Base-by-base conservation (phyloP, 495 filamentous ascomycete genomes). In the Friedmanniomyces endolithicus region DNA sequence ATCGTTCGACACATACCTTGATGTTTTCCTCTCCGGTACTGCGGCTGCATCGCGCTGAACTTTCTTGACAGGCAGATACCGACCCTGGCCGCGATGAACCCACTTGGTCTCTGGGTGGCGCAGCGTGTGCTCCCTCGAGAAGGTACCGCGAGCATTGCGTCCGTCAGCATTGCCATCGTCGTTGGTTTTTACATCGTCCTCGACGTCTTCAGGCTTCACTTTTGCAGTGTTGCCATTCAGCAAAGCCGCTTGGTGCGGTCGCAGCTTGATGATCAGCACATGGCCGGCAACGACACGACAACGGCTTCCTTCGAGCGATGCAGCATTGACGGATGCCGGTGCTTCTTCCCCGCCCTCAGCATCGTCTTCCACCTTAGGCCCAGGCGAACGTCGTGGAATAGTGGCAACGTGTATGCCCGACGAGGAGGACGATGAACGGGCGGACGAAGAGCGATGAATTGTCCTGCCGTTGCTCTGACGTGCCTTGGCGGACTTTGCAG, bases 71-170 rank as follows among this genome's bases (percentile, higher is more conserved):
- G 59, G 59, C 46, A 62, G 24, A 33, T 58, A 62, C 11, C 59
- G 44, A 0, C 59, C 59, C 35, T 62, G 59, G 17, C 59, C 59
- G 16, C 59, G 59, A 44, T 62, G 59, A n/a, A 58, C 56, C 59
- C 59, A 62, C 19, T 54, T 34, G 37, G 58, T 52, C 51, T 62
- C 55, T 1, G 59, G 59, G 50, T 62, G 59, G 20, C 43, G 50
- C 24, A 29, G 23, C 14, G 39, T 52, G 29, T 62, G 57, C 17
- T 41, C 39, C 29, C 45, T 50, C 17, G 59, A 58, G 41, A 58
- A 62, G 14, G 59, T 62, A 29, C 59, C 59, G 16, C 59, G 55
- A 25, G 11, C 17, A 37, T 62, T 62, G 8, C 37, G 50, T 1
- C 59, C 59, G 22, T 57, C 54, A n/a, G n/a, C 39, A 31, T 53